Evolutionary conservation across 306 rosid species (phyloP).

Genomic region (Malus orientalis): DNA sequence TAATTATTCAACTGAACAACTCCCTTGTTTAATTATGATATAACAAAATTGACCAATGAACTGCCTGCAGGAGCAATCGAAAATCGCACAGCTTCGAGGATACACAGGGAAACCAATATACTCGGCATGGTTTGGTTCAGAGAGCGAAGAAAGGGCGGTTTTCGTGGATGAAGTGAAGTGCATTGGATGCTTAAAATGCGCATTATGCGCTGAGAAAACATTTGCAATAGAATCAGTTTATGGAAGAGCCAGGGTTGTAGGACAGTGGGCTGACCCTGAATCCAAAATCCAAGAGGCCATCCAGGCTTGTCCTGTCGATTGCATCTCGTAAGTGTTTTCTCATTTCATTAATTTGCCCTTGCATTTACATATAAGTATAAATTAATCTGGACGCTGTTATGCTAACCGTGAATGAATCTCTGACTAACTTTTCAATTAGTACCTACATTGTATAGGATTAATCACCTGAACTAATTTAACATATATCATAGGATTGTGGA

Average conservation of each 20-base stretch:
- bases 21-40: neutral
- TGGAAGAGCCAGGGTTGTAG: constrained; percentile 92
- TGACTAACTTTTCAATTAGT: no score
- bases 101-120: constrained; percentile 81
- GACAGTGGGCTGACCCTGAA: constrained; percentile 92
- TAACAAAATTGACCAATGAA: neutral
- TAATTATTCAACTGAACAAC: neutral
- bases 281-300: constrained; percentile 64
- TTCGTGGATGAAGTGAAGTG: constrained; percentile 91
- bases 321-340: constrained; percentile 71
- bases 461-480: no score
- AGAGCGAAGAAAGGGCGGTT: constrained; percentile 67
- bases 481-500: constrained; percentile 30
- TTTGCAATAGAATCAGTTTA: constrained; percentile 87
- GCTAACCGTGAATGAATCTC: no score
- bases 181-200: constrained; percentile 89
- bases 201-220: constrained; percentile 73
- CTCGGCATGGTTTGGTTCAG: constrained; percentile 74
- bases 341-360: neutral
- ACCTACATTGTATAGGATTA: no score
- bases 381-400: no score
- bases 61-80: constrained; percentile 64
- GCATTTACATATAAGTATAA: neutral
- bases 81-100: constrained; percentile 64
- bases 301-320: constrained; percentile 81